Conservation (phyloP, 2,329 filamentous ascomycete species). For the Aureobasidium sp. region DNA sequence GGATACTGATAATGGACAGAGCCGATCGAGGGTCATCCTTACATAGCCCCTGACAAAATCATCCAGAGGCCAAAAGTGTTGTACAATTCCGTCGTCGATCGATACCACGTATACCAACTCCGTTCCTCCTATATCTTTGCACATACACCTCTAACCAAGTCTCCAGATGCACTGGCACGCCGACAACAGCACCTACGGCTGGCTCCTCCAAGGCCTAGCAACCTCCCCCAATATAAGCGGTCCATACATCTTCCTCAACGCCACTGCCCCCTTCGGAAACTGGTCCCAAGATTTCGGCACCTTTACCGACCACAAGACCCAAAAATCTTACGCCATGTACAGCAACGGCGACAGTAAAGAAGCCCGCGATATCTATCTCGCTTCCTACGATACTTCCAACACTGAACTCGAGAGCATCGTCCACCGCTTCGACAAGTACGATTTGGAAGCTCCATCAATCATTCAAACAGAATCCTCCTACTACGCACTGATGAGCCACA, state of each 20-base stretch:
- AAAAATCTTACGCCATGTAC: slow-evolving; percentile 49
- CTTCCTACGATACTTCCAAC: slow-evolving; percentile 45
- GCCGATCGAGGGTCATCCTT: slow-evolving; percentile 46
- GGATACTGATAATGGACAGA: slow-evolving; percentile 23
- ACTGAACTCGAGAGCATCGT: slow-evolving; percentile 45
- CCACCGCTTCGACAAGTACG: slow-evolving; percentile 51
- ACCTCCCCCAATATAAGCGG: slow-evolving; percentile 45
- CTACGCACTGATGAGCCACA: slow-evolving; percentile 54
- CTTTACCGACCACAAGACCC: slow-evolving; percentile 53
- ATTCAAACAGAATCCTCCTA: slow-evolving; percentile 53
- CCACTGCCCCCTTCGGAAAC: slow-evolving; percentile 49
- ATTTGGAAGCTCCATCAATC: slow-evolving; percentile 53
- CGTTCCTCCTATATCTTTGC: slow-evolving; percentile 8
- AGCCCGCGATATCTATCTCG: slow-evolving; percentile 51
- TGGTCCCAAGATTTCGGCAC: slow-evolving; percentile 57
- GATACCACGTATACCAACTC: slow-evolving; percentile 44
- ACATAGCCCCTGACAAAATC: slow-evolving; percentile 48
- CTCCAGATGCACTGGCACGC: slow-evolving; percentile 52
- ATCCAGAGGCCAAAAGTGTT: slow-evolving; percentile 57
- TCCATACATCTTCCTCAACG: slow-evolving; percentile 48
- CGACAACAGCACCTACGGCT: slow-evolving; percentile 49
- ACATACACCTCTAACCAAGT: neutral
- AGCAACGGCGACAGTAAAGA: slow-evolving; percentile 50
- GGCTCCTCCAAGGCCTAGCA: slow-evolving; percentile 50
- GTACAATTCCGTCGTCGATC: slow-evolving; percentile 45